phyloP scores from a whole-genome alignment of 1,284 basidiomycete genomes.

The Pterulicium gracile region DNA sequence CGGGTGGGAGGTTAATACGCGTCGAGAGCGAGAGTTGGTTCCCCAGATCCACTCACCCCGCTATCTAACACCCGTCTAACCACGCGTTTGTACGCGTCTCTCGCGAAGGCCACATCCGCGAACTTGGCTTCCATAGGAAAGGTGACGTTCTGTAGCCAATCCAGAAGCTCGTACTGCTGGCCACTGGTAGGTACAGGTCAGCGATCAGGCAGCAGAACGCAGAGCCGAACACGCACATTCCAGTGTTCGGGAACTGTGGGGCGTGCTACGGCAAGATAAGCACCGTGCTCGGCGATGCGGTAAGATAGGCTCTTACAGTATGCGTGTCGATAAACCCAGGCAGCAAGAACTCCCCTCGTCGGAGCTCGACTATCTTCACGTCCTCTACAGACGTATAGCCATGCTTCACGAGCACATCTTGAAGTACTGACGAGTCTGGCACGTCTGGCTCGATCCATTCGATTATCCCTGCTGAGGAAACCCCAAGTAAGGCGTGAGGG shows the following conservation, averaged over 20 bases:
- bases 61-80: conserved; percentile 67
- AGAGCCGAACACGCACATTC: conserved; percentile 36
- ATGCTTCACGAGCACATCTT: conserved; percentile 32
- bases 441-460: conserved; percentile 59
- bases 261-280: conserved; percentile 51
- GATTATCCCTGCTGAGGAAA: conserved; percentile 49
- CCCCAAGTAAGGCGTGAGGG: conserved; percentile 47
- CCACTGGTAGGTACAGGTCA: conserved; percentile 35
- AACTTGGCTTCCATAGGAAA: conserved; percentile 88
- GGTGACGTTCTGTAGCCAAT: conserved; percentile 82
- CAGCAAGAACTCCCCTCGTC: conserved; percentile 69
- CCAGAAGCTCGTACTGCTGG: conserved; percentile 76
- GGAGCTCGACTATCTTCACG: conserved; percentile 29
- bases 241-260: conserved; percentile 80
- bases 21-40: conserved; percentile 1
- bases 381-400: conserved; percentile 20
- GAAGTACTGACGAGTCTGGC: conserved; percentile 24
- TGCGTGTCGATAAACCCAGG: conserved; percentile 91
- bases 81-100: conserved; percentile 59
- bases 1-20: neutral
- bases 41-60: conserved; percentile 50
- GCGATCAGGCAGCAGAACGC: conserved; percentile 1
- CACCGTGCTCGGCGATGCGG: conserved; percentile 25
- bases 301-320: conserved; percentile 39
- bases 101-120: conserved; percentile 62